These are phyloP conservation scores for Nelumbo lutea DNA, from an alignment of 164 flowering plant genomes.

Conservation along the genomic window DNA sequence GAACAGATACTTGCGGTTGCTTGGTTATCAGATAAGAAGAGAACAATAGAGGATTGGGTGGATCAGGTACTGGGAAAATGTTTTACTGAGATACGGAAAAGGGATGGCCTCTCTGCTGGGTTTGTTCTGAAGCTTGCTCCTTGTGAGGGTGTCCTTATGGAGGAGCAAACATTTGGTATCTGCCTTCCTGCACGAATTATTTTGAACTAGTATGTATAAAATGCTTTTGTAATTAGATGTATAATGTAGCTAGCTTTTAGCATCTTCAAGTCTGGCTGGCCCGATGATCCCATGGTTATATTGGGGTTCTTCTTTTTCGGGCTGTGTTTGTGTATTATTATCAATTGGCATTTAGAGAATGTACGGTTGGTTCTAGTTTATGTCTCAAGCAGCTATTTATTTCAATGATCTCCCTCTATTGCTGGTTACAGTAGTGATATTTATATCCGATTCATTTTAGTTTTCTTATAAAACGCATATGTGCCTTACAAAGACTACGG, in stretches of 20 bases:
- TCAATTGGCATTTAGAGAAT: background rate
- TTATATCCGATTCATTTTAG: too few relatives aligned
- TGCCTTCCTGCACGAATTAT: conserved; percentile 56
- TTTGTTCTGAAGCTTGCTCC: conserved; percentile 44
- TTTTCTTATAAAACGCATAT: too few relatives aligned
- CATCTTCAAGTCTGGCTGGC: conserved; percentile 7
- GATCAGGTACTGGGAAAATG: conserved; percentile 44
- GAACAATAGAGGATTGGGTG: conserved; percentile 55
- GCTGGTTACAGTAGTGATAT: too few relatives aligned
- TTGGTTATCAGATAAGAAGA: conserved; percentile 36
- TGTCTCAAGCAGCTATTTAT: background rate
- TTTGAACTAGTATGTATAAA: conserved; percentile 27
- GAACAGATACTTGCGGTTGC: conserved; percentile 72
- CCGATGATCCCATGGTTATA: background rate
- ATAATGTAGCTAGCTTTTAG: conserved; percentile 37
- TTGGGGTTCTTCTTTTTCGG: background rate
- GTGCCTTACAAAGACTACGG: too few relatives aligned
- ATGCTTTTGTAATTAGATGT: conserved; percentile 37
- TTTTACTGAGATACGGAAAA: conserved; percentile 46
- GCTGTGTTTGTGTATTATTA: background rate
- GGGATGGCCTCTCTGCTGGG: conserved; percentile 23
- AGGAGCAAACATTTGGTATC: conserved; percentile 40
- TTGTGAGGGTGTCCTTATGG: conserved; percentile 30
- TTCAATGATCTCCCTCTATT: too few relatives aligned
- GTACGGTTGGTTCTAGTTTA: background rate